These are phyloP conservation scores for Lentinula aciculospora DNA, from an alignment of 768 basidiomycete genomes.

Conservation along the genomic window DNA sequence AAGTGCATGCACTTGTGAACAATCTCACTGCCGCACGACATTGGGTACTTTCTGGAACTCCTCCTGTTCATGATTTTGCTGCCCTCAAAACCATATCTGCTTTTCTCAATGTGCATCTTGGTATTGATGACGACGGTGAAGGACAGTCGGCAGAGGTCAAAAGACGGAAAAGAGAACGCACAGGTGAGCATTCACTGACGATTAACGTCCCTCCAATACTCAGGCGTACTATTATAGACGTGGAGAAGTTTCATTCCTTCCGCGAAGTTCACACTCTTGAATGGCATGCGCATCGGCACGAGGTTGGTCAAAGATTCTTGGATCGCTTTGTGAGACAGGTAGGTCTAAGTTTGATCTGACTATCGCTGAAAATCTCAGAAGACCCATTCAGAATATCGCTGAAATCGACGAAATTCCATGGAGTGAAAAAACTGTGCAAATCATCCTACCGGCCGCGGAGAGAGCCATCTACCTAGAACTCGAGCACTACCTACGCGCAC, in stretches of 20 bases:
- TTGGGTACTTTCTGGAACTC: slow-evolving; percentile 97
- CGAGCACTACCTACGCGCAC: slow-evolving; percentile 85
- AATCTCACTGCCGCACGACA: slow-evolving; percentile 70
- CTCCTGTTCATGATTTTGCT: slow-evolving; percentile 86
- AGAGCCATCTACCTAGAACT: slow-evolving; percentile 92
- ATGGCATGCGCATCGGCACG: slow-evolving; percentile 88
- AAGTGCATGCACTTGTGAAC: slow-evolving; percentile 73
- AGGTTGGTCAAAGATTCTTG: slow-evolving; percentile 76
- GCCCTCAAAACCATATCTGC: slow-evolving; percentile 88
- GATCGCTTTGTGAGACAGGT: slow-evolving; percentile 85
- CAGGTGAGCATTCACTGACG: slow-evolving; percentile 40
- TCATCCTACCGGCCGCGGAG: slow-evolving; percentile 86
- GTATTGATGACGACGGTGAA: slow-evolving; percentile 85
- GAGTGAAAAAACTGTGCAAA: slow-evolving; percentile 52
- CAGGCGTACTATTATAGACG: slow-evolving; percentile 38
- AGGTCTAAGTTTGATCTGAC: slow-evolving; percentile 12
- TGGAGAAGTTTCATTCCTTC: slow-evolving; percentile 95
- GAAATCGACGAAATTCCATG: slow-evolving; percentile 96
- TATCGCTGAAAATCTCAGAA: slow-evolving; percentile 9
- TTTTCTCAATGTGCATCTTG: slow-evolving; percentile 86
- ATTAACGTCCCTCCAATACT: neutral
- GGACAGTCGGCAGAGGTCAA: slow-evolving; percentile 70
- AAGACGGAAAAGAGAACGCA: slow-evolving; percentile 79
- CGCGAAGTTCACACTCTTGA: slow-evolving; percentile 87
- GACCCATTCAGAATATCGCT: slow-evolving; percentile 68